A percentile compares a stretch with the other conserved stretches of the same genome.
These are phyloP conservation scores for Chalciporus piperatus DNA, from an alignment of 768 basidiomycete genomes.

Conservation along the genomic window DNA sequence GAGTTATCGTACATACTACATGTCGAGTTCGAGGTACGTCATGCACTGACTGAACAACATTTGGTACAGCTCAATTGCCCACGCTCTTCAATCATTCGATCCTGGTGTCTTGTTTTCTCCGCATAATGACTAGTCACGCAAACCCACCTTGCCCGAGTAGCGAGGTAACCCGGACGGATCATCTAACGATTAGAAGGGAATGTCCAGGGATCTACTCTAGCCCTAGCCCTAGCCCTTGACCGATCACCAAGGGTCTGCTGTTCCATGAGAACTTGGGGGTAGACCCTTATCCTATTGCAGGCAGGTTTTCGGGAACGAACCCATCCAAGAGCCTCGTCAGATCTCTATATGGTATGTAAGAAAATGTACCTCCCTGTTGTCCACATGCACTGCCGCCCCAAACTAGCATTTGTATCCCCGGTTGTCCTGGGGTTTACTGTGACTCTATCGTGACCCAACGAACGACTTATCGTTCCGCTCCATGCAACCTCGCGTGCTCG, in stretches of 20 bases:
- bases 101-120: background rate
- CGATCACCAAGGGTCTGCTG: background rate
- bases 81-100: background rate
- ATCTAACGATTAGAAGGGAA: background rate
- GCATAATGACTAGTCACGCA: background rate
- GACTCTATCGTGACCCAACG: too few relatives aligned
- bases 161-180: conserved; percentile 18
- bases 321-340: background rate
- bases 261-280: background rate
- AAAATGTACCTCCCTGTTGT: background rate
- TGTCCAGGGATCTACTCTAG: background rate
- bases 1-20: too few relatives aligned
- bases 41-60: background rate
- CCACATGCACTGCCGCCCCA: background rate
- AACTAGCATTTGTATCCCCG: background rate
- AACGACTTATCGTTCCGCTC: background rate
- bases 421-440: background rate
- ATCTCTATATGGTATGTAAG: background rate
- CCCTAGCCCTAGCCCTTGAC: background rate
- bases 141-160: background rate
- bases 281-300: background rate
- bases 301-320: background rate
- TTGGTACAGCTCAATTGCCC: background rate
- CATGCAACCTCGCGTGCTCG: background rate
- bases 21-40: background rate